A percentile compares a stretch with the other conserved stretches of the same genome.
Evolutionary conservation across 306 rosid species (phyloP).

Genomic region (Citrullus amarus): DNA sequence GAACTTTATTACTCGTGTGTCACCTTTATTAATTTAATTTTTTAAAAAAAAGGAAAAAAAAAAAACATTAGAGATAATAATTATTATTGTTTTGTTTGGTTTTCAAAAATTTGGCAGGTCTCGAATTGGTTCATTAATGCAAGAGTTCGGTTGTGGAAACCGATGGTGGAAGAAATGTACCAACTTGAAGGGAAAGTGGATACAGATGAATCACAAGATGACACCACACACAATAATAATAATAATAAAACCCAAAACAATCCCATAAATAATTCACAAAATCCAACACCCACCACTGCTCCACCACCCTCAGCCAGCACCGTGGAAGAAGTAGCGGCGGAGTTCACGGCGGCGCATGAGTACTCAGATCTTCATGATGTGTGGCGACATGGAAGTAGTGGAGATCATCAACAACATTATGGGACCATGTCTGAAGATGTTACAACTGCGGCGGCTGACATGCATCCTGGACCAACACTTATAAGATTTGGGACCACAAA

Average conservation of each 20-base stretch:
- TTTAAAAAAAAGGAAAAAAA: neutral
- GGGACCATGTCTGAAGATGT: conserved; percentile 29
- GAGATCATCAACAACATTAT: conserved; percentile 14
- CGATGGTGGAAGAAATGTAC: conserved; percentile 81
- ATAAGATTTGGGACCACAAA: conserved; percentile 54
- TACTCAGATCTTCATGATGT: conserved; percentile 21
- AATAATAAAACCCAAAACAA: neutral
- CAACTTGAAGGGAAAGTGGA: conserved; percentile 47
- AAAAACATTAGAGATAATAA: neutral
- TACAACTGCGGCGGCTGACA: conserved; percentile 2
- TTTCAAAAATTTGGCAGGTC: conserved; percentile 22
- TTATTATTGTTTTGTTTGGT: neutral
- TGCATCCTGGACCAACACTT: conserved; percentile 29
- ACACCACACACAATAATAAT: neutral
- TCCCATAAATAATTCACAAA: conserved; percentile 21
- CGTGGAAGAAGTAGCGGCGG: conserved; percentile 5
- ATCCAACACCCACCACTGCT: conserved; percentile 30
- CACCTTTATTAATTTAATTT: neutral
- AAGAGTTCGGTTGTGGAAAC: conserved; percentile 75
- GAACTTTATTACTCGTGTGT: neutral
- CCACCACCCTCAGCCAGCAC: conserved; percentile 14
- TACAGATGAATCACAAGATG: neutral
- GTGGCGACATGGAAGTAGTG: conserved; percentile 33
- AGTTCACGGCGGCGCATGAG: conserved; percentile 8
- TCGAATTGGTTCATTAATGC: conserved; percentile 82